Base-by-base conservation (phyloP, 352 stramenopile genomes). In the Saprolegnia parasitica region DNA sequence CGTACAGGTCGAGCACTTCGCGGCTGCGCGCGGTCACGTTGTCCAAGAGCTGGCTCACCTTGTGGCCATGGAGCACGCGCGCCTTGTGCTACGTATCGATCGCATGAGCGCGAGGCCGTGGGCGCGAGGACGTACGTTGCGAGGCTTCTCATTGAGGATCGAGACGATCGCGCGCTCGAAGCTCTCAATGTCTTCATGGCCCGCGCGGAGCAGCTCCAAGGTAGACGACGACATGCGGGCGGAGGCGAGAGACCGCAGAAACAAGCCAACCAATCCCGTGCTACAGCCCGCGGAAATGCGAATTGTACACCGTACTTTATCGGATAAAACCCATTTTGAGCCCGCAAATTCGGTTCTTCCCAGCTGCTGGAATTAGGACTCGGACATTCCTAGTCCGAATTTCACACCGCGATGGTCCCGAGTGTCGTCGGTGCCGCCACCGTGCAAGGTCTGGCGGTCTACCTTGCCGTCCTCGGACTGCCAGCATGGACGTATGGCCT, bases 221-320 rank as follows among this genome's bases (percentile, higher is more conserved):
- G 90, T 82, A 21, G 86, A 91, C 42, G 86, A 93, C 79, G 87
- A 90, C 87, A 95, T 95, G n/a, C 11, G 4, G 42, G 42, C 42
- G 42, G 42, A 49, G 42, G 13, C 42, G 42, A 49, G 42, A 49
- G 42, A 49, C 42, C 42, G 42, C 42, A 49, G 42, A 49, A 49
- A 49, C 42, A 49, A 49, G 11, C 42, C 42, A 35, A 49, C 42
- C 42, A 49, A 49, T 49, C 29, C 29, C 29, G 29, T 35, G 29
- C 29, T 5, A 35, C 5, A 35, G 2, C 29, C 29, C 29, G 29
- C 29, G 29, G 29, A 35, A 49, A 49, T n/a, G 42, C 42, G 42
- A 49, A 2, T 35, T 35, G 29, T 2, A 35, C 29, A 49, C 3
- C 42, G 42, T 49, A 49, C 42, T 49, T 49, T n/a, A 49, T 49